A percentile compares a stretch with the other conserved stretches of the same genome.
These are phyloP conservation scores for Aspergillus glaucus DNA, from an alignment of 2,329 filamentous ascomycete species.

Conservation along the genomic window DNA sequence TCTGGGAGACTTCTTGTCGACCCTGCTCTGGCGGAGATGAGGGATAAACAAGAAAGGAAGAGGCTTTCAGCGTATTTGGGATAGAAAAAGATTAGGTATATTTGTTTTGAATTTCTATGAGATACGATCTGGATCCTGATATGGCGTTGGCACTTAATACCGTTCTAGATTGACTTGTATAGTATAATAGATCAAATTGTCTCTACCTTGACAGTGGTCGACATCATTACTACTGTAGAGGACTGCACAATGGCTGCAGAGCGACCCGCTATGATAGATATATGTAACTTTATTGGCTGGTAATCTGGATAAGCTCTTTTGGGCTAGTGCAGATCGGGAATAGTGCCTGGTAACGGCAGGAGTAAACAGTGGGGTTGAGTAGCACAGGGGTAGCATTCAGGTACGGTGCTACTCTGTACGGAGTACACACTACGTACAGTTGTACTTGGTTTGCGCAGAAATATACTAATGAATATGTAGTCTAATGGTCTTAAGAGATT, in stretches of 20 bases:
- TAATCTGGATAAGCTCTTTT: background rate
- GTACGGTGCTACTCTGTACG: background rate
- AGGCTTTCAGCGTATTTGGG: background rate
- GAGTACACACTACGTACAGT: background rate
- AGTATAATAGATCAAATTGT: too few relatives aligned
- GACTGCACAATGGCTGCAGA: background rate
- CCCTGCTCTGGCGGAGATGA: conserved; percentile 42
- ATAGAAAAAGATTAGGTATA: background rate
- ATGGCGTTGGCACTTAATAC: background rate
- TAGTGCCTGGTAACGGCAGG: background rate
- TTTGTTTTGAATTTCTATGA: background rate
- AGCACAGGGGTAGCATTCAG: background rate
- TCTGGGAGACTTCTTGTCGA: conserved; percentile 46
- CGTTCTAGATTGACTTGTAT: too few relatives aligned
- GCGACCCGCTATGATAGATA: background rate
- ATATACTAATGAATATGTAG: background rate
- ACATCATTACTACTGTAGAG: background rate
- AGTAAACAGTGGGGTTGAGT: background rate
- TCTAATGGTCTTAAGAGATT: background rate
- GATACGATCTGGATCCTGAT: background rate
- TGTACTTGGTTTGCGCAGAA: background rate
- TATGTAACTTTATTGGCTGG: background rate
- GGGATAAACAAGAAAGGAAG: background rate
- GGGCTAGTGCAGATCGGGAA: background rate
- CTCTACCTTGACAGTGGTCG: too few relatives aligned